phyloP scores from a whole-genome alignment of 805 yeast species.

The Candida hungchunana region DNA sequence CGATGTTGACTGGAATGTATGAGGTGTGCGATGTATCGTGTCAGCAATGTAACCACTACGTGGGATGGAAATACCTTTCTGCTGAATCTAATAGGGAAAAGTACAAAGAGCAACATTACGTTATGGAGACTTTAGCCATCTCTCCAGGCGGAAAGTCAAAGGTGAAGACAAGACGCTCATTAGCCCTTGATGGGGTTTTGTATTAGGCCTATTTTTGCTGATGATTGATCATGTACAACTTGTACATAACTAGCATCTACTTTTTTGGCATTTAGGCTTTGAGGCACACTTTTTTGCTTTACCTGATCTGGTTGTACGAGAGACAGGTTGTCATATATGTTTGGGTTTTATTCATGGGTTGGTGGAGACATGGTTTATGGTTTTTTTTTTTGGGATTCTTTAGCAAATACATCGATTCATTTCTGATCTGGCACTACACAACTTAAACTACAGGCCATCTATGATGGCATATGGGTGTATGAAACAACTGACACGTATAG shows the following conservation, averaged over 20 bases:
- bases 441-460: too few species aligned
- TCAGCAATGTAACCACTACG: constrained; percentile 44
- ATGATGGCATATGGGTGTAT: too few species aligned
- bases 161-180: constrained; percentile 6
- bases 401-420: too few species aligned
- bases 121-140: constrained; percentile 31
- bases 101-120: constrained; percentile 59
- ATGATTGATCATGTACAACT: not conserved
- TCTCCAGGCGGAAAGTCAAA: not conserved
- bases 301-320: not conserved
- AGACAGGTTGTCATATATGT: not conserved
- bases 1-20: constrained; percentile 60
- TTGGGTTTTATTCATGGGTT: not conserved
- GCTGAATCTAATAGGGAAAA: constrained; percentile 42
- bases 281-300: not conserved
- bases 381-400: too few species aligned
- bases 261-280: not conserved
- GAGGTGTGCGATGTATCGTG: constrained; percentile 54
- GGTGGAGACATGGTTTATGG: not conserved
- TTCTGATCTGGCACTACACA: too few species aligned
- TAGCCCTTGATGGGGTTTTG: constrained; percentile 6
- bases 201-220: constrained; percentile 1
- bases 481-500: too few species aligned
- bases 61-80: constrained; percentile 63
- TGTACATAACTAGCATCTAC: not conserved